Evolutionary conservation across 805 yeast species (phyloP).

Genomic region (Pichia nakasei): DNA sequence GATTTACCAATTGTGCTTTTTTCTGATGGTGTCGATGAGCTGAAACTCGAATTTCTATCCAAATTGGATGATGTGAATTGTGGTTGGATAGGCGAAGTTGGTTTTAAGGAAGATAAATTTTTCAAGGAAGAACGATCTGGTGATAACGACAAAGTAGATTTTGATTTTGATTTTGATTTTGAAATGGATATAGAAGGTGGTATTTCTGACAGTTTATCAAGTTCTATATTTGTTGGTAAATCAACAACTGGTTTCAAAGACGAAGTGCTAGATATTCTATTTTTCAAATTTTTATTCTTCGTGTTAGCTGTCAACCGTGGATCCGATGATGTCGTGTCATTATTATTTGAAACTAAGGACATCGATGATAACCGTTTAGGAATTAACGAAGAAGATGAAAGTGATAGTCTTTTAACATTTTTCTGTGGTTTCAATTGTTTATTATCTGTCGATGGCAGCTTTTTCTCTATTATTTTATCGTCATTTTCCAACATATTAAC

Average conservation of each 20-base stretch:
- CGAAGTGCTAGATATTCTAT: not conserved
- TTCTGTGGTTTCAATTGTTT: not conserved
- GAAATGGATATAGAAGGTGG: not conserved
- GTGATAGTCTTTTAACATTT: conserved; percentile 1
- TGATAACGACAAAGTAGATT: too few species aligned
- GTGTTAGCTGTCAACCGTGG: not conserved
- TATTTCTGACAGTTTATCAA: not conserved
- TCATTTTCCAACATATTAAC: not conserved
- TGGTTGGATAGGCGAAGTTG: not conserved
- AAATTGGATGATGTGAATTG: not conserved
- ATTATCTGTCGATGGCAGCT: not conserved
- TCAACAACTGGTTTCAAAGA: not conserved
- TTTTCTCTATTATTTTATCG: not conserved
- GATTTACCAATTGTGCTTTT: conserved; percentile 11
- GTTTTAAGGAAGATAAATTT: not conserved
- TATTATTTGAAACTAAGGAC: not conserved
- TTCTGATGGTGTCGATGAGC: conserved; percentile 10
- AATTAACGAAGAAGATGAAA: conserved; percentile 1
- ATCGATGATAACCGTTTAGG: conserved; percentile 3
- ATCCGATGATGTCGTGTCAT: not conserved
- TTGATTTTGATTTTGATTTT: too few species aligned
- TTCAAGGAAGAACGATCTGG: not conserved
- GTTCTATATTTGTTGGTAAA: not conserved
- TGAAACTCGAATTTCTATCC: conserved; percentile 3
- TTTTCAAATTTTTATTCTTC: not conserved